Base-by-base conservation (phyloP, 495 filamentous ascomycete species). In the Sporormia fimetaria region DNA sequence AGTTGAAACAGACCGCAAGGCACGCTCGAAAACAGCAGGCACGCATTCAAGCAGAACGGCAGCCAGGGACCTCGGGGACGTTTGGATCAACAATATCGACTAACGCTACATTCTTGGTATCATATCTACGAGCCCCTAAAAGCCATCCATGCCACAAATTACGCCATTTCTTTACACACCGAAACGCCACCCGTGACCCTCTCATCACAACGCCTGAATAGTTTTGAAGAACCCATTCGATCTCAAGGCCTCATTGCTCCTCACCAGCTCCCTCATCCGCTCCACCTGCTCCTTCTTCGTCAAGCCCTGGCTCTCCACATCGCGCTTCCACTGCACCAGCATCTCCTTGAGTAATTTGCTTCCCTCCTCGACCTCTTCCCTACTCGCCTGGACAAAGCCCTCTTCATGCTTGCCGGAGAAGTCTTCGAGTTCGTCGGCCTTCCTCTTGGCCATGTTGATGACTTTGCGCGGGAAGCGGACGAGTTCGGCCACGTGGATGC, bases 381-480 rank as follows among this genome's bases (percentile, higher is more conserved):
- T 86, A 35, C 71, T 78, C 55, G 86, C 59, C 40, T 73, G 65
- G 11, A 75, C 63, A 15, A 65, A 50, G 1, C 61, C 58, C 8
- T 73, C 67, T 25, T 76, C 80, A 54, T 77, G 73, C 54, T 83
- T 78, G 37, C 77, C 76, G 0, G 83, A 81, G 53, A 98, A 98
- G 59, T 98, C 90, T 61, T 99, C 90, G 12, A 99, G 69, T 68
- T 99, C 90, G 59, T 94, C 90, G 1, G 90, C 90, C 64, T 96
- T 96, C 45, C 90, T 75, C 64, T 92, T 94, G 18, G 90, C 90
- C 90, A 96, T 99, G 52, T 86, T 86, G 38, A 99, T 82, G 4
- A 99, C 90, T 63, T 96, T 99, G 37, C 82, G 76, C 2, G 90
- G 90, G 68, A 99, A 99, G n/a, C 87, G 75, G 6, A 99, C 90